These are phyloP conservation scores for Diatrype stigma DNA, from an alignment of 2,329 filamentous ascomycete species.

Conservation along the genomic window DNA sequence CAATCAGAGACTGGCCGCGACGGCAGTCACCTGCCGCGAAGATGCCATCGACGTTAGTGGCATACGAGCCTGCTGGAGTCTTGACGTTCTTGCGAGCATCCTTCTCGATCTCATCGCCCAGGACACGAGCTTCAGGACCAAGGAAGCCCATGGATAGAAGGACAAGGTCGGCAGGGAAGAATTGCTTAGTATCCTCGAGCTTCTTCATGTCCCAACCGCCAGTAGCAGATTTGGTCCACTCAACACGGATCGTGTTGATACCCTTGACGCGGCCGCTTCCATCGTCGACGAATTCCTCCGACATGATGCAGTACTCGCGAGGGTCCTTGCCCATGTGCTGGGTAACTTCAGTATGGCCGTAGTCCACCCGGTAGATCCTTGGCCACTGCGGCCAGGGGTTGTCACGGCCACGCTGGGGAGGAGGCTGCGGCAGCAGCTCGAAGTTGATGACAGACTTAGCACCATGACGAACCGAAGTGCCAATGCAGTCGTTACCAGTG, in stretches of 20 bases:
- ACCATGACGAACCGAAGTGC: conserved; percentile 90
- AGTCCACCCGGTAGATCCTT: conserved; percentile 96
- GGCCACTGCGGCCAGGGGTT: conserved; percentile 99
- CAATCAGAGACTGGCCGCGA: conserved; percentile 90
- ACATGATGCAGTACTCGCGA: conserved; percentile 97
- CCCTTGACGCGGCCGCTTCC: conserved; percentile 85
- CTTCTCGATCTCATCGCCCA: conserved; percentile 85
- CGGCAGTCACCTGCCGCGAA: conserved; percentile 95
- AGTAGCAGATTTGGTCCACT: conserved; percentile 86
- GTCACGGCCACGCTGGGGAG: conserved; percentile 82
- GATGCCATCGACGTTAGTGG: conserved; percentile 81
- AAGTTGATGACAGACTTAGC: conserved; percentile 97
- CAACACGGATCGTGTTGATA: conserved; percentile 91
- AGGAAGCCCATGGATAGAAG: conserved; percentile 97
- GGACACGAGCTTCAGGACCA: conserved; percentile 82
- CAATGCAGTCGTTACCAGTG: conserved; percentile 96
- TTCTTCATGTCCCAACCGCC: conserved; percentile 99
- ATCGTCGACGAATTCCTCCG: conserved; percentile 90
- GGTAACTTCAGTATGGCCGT: conserved; percentile 92
- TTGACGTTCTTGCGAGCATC: conserved; percentile 95
- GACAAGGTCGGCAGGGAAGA: conserved; percentile 94
- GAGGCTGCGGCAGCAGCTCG: conserved; percentile 88
- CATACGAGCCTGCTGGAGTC: conserved; percentile 82
- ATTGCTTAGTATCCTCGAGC: conserved; percentile 85
- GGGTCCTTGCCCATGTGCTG: conserved; percentile 95